Conservation (phyloP, 495 filamentous ascomycete genomes). For the Hypomontagnella monticulosa region DNA sequence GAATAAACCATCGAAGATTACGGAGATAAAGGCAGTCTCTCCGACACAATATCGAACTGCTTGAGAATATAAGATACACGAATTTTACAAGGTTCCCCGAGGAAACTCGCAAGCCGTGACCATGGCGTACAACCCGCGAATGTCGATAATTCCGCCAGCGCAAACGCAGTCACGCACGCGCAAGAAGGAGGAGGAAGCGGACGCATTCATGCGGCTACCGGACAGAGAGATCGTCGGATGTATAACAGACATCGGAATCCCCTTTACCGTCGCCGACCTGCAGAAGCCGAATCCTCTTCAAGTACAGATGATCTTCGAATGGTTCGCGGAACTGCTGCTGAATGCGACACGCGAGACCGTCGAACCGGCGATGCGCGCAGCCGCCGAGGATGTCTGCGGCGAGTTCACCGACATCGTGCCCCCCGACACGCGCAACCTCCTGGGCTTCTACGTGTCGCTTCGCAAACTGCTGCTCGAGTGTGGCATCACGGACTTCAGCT, state of each 20-base stretch:
- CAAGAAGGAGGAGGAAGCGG: slow-evolving; percentile 82
- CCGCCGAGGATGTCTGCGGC: slow-evolving; percentile 81
- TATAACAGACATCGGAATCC: slow-evolving; percentile 94
- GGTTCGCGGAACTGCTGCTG: slow-evolving; percentile 93
- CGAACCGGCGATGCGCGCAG: slow-evolving; percentile 92
- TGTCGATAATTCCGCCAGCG: slow-evolving; percentile 70
- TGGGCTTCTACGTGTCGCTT: slow-evolving; percentile 90
- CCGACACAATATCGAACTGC: neutral
- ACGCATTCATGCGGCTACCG: slow-evolving; percentile 86
- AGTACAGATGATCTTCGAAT: slow-evolving; percentile 96
- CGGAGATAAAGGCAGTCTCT: slow-evolving; percentile 5
- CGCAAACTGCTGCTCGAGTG: slow-evolving; percentile 83
- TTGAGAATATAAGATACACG: neutral
- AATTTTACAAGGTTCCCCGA: neutral
- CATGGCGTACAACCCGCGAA: slow-evolving; percentile 80
- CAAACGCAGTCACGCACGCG: slow-evolving; percentile 69
- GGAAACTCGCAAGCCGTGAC: slow-evolving; percentile 7
- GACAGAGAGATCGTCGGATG: slow-evolving; percentile 95
- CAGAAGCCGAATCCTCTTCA: slow-evolving; percentile 92
- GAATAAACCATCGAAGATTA: slow-evolving; percentile 1
- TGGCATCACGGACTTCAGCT: slow-evolving; percentile 91
- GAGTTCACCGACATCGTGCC: slow-evolving; percentile 82
- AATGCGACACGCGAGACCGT: slow-evolving; percentile 90
- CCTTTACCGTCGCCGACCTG: slow-evolving; percentile 86
- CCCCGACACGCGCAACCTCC: slow-evolving; percentile 85